phyloP scores from a whole-genome alignment of 441 rosid species.

The Populus hybrid region DNA sequence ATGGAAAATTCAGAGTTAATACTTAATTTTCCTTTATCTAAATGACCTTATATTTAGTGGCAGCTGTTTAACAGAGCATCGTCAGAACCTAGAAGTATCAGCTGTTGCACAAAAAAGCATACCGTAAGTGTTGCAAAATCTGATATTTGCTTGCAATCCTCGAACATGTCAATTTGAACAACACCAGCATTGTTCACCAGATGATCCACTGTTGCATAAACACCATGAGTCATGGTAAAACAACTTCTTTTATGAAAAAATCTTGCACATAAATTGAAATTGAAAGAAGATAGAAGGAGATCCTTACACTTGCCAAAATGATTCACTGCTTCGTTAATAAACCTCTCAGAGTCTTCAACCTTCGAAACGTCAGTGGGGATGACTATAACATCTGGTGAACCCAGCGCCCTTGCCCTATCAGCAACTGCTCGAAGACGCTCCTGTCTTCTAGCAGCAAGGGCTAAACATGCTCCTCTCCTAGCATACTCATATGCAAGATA shows the following conservation, averaged over 20 bases:
- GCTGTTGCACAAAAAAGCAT: neutral
- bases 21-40: no score
- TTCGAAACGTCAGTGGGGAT: conserved; percentile 46
- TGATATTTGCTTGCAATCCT: conserved; percentile 9
- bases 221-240: neutral
- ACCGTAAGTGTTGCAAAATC: conserved; percentile 23
- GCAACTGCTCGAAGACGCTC: conserved; percentile 43
- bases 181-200: conserved; percentile 46
- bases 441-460: conserved; percentile 45
- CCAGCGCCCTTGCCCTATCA: conserved; percentile 27
- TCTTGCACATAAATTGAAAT: neutral
- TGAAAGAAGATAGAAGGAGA: neutral
- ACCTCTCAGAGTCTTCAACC: conserved; percentile 42
- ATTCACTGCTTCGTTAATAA: conserved; percentile 30
- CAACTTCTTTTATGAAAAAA: neutral
- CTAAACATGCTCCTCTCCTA: conserved; percentile 53
- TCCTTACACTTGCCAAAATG: conserved; percentile 44
- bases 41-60: no score
- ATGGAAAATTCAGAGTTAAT: no score
- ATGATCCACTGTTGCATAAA: conserved; percentile 37
- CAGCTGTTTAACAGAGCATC: no score
- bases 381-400: conserved; percentile 42
- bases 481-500: conserved; percentile 63
- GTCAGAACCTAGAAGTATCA: no score
- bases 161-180: conserved; percentile 9